These are phyloP conservation scores for Gossypioides kirkii DNA, from an alignment of 345 rosid species.

Conservation along the genomic window DNA sequence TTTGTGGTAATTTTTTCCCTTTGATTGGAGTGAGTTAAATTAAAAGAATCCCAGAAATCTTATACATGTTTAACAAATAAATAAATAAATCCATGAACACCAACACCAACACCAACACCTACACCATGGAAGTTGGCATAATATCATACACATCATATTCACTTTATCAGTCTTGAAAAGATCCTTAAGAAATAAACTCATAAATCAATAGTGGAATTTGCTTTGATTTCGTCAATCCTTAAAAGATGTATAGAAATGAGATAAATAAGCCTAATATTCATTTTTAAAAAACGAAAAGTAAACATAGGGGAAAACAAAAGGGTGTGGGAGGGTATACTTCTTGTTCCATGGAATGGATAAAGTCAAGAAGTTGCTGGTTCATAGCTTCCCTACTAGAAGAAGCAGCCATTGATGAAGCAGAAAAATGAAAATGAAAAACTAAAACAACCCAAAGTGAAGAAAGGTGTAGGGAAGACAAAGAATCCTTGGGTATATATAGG, in stretches of 20 bases:
- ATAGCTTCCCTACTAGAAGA: conserved; percentile 8
- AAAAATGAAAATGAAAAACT: not conserved
- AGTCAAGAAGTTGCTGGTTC: conserved; percentile 3
- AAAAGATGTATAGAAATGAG: not conserved
- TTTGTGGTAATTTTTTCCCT: not conserved
- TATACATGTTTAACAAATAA: not conserved
- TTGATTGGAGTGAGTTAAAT: not conserved
- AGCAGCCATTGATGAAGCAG: not conserved
- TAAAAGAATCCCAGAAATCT: not conserved
- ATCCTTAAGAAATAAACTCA: not conserved
- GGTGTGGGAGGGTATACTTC: conserved; percentile 12
- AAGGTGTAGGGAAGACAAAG: not conserved
- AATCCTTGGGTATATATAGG: not conserved
- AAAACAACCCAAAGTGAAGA: not conserved
- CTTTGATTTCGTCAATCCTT: not conserved
- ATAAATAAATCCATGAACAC: not conserved
- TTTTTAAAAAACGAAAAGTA: too few relatives aligned
- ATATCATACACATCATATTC: not conserved
- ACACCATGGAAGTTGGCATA: not conserved
- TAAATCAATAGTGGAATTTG: not conserved
- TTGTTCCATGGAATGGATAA: conserved; percentile 18
- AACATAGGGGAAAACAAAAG: not conserved
- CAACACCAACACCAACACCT: too few relatives aligned
- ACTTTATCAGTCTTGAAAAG: not conserved
- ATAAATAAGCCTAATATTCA: not conserved